Percentiles rank a stretch among this genome's conserved stretches.
phyloP scores from a whole-genome alignment of 257 asterid genomes.

The Scutellaria baicalensis region DNA sequence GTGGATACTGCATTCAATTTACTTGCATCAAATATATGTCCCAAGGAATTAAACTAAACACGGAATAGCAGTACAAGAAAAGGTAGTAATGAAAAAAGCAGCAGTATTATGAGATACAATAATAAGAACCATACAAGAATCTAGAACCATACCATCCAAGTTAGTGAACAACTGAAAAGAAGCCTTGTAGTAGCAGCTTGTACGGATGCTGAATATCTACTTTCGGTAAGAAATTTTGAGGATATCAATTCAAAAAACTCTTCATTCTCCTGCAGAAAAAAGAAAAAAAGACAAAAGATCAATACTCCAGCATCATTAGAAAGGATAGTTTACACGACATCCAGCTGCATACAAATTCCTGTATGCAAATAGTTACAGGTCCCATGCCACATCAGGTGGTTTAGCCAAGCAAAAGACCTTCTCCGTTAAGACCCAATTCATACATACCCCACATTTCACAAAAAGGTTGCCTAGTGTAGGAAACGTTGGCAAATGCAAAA shows the following conservation, averaged over 20 bases:
- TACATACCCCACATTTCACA: not conserved
- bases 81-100: not conserved
- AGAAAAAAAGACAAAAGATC: conserved; percentile 17
- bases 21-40: conserved; percentile 18
- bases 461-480: not conserved
- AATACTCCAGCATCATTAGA: not conserved
- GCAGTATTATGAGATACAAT: not conserved
- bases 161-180: conserved; percentile 80
- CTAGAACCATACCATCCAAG: conserved; percentile 65
- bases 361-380: not conserved
- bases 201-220: conserved; percentile 58
- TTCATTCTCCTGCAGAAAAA: conserved; percentile 78
- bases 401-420: not conserved
- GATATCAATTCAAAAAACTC: conserved; percentile 87
- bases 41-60: not conserved
- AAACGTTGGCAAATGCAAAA: conserved; percentile 7
- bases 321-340: not conserved
- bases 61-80: not conserved
- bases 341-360: conserved; percentile 8
- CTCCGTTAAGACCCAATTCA: not conserved
- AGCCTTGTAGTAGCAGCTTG: conserved; percentile 88
- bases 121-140: not conserved
- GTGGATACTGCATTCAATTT: conserved; percentile 78
- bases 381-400: conserved; percentile 1
- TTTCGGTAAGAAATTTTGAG: conserved; percentile 63